Conservation (phyloP, 2,329 filamentous ascomycete species). For the Neurospora sp. region DNA sequence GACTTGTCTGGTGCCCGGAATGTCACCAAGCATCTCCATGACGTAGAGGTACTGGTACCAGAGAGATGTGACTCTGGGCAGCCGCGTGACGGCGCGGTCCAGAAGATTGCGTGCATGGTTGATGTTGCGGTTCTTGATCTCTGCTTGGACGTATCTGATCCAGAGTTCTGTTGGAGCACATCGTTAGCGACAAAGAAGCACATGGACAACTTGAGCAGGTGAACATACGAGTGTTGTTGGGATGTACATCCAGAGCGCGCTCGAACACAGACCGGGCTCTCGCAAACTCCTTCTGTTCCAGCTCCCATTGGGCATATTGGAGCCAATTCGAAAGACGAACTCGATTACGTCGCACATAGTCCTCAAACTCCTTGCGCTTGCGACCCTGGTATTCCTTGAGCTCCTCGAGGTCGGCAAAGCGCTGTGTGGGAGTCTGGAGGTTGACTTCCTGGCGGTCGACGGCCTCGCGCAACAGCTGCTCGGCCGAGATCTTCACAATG, state of each 20-base stretch:
- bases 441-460: conserved; percentile 89
- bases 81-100: conserved; percentile 85
- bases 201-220: conserved; percentile 32
- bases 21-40: conserved; percentile 95
- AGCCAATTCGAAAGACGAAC: conserved; percentile 99
- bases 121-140: conserved; percentile 94
- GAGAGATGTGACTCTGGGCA: conserved; percentile 87
- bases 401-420: conserved; percentile 94
- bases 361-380: conserved; percentile 93
- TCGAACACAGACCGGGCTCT: conserved; percentile 91
- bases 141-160: conserved; percentile 89
- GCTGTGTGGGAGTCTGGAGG: conserved; percentile 83
- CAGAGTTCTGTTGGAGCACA: conserved; percentile 43
- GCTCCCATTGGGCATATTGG: conserved; percentile 93
- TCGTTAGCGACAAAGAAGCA: conserved; percentile 44
- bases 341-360: conserved; percentile 91
- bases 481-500: no score
- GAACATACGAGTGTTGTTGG: conserved; percentile 58
- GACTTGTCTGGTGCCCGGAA: conserved; percentile 82
- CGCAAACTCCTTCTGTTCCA: conserved; percentile 95
- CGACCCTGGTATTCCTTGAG: conserved; percentile 94
- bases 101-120: conserved; percentile 93
- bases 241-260: conserved; percentile 82
- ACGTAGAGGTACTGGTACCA: conserved; percentile 99
- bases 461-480: conserved; percentile 93